Evolutionary conservation across 768 basidiomycete species (phyloP).

Genomic region (Tricholoma flavovirens): DNA sequence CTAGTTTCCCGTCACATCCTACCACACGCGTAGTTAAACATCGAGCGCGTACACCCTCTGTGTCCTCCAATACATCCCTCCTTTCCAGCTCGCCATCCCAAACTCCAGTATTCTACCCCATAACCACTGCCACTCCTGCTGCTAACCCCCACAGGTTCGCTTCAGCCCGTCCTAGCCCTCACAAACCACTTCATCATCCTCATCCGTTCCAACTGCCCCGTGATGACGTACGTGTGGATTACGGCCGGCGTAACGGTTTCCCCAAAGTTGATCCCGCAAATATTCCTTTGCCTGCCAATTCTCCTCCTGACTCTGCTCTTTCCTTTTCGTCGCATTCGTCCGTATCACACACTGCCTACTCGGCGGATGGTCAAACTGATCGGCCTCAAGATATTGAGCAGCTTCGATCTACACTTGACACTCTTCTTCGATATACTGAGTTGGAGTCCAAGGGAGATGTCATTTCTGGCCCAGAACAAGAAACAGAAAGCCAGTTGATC

Average conservation of each 20-base stretch:
- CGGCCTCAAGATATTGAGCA: constrained; percentile 17
- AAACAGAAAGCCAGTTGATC: constrained; percentile 28
- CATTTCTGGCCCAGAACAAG: constrained; percentile 21
- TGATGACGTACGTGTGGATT: constrained; percentile 6
- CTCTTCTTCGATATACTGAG: constrained; percentile 34
- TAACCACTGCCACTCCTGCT: constrained; percentile 48
- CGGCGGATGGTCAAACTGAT: constrained; percentile 27
- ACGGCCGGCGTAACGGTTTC: constrained; percentile 10
- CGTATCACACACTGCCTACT: constrained; percentile 38
- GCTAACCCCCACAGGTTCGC: constrained; percentile 55
- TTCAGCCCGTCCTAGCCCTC: constrained; percentile 28
- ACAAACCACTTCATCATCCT: constrained; percentile 25
- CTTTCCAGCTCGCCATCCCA: constrained; percentile 23
- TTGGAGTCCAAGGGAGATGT: constrained; percentile 23
- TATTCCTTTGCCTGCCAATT: constrained; percentile 61
- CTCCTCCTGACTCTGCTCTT: constrained; percentile 64
- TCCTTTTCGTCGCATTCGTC: constrained; percentile 80
- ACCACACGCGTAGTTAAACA: constrained; percentile 20
- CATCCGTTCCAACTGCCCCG: constrained; percentile 21
- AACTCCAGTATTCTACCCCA: constrained; percentile 42
- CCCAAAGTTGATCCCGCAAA: constrained; percentile 48
- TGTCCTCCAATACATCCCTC: constrained; percentile 31
- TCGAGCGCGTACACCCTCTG: constrained; percentile 35
- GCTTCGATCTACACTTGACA: constrained; percentile 35
- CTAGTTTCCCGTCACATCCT: constrained; percentile 19